phyloP scores from a whole-genome alignment of 345 rosid species.

The Brassica incana region DNA sequence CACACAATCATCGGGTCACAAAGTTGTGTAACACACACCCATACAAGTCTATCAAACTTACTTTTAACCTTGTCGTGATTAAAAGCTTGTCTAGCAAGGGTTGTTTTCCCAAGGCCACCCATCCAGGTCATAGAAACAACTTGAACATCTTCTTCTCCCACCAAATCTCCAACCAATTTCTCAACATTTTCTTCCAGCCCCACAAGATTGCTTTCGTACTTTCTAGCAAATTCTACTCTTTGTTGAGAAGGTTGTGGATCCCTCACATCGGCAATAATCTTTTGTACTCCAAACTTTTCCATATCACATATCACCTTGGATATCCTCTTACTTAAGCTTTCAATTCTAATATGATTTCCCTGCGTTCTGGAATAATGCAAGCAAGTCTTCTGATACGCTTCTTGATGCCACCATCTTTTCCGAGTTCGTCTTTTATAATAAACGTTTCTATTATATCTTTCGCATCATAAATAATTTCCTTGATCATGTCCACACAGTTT shows the following conservation, averaged over 20 bases:
- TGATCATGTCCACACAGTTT: constrained; percentile 31
- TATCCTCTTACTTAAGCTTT: neutral
- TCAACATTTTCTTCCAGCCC: constrained; percentile 40
- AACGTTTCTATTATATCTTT: constrained; percentile 37
- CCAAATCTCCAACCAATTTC: constrained; percentile 18
- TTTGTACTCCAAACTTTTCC: neutral
- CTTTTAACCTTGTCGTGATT: constrained; percentile 20
- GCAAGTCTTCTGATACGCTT: neutral
- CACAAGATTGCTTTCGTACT: constrained; percentile 35
- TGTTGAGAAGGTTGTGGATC: neutral
- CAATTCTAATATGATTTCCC: neutral
- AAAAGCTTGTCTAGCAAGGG: constrained; percentile 40
- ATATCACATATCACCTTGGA: neutral
- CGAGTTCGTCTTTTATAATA: neutral
- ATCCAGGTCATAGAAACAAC: constrained; percentile 47
- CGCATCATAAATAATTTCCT: constrained; percentile 29
- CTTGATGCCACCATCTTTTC: neutral
- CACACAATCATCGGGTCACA: constrained; percentile 23
- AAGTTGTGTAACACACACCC: constrained; percentile 44
- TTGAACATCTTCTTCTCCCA: neutral
- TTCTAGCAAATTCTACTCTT: constrained; percentile 9
- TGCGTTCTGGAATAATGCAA: neutral
- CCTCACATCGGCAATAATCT: neutral
- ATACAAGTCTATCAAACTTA: constrained; percentile 32
- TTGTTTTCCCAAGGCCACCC: constrained; percentile 59